Evolutionary conservation across 1,284 basidiomycete species (phyloP).

Genomic region (Heterobasidion annosum): DNA sequence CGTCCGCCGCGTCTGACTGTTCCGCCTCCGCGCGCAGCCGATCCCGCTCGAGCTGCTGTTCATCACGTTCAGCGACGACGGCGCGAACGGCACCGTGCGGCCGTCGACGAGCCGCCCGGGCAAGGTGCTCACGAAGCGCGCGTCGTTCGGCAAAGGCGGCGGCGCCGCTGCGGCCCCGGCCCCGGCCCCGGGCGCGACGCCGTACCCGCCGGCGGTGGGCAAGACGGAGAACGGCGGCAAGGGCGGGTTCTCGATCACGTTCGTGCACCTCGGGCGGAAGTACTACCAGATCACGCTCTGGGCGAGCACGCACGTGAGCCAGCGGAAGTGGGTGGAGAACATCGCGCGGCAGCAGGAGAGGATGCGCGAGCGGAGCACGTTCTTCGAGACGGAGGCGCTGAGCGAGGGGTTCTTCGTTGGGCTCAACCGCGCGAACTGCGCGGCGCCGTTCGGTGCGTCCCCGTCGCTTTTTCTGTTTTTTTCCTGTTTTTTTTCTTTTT

Average conservation of each 20-base stretch:
- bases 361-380: slow-evolving; percentile 76
- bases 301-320: slow-evolving; percentile 80
- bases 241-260: slow-evolving; percentile 87
- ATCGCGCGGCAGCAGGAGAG: slow-evolving; percentile 87
- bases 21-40: slow-evolving; percentile 42
- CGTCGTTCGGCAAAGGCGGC: not conserved
- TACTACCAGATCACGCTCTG: slow-evolving; percentile 91
- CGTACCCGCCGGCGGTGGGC: slow-evolving; percentile 24
- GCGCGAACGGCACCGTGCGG: slow-evolving; percentile 1
- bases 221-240: slow-evolving; percentile 54
- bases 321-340: slow-evolving; percentile 92
- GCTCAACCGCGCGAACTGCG: slow-evolving; percentile 84
- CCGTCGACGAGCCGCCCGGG: not conserved
- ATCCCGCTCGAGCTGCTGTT: slow-evolving; percentile 93
- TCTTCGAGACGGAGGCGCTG: slow-evolving; percentile 83
- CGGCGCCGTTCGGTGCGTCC: slow-evolving; percentile 85
- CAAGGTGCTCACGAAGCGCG: not conserved
- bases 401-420: slow-evolving; percentile 87
- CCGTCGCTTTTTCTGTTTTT: not conserved
- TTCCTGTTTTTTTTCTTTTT: not conserved
- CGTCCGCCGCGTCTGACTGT: slow-evolving; percentile 7
- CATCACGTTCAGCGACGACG: slow-evolving; percentile 76
- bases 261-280: slow-evolving; percentile 89
- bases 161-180: too few species aligned
- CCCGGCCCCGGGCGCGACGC: slow-evolving; percentile 7